phyloP scores from a whole-genome alignment of 306 rosid species.

The Vicia sativa region DNA sequence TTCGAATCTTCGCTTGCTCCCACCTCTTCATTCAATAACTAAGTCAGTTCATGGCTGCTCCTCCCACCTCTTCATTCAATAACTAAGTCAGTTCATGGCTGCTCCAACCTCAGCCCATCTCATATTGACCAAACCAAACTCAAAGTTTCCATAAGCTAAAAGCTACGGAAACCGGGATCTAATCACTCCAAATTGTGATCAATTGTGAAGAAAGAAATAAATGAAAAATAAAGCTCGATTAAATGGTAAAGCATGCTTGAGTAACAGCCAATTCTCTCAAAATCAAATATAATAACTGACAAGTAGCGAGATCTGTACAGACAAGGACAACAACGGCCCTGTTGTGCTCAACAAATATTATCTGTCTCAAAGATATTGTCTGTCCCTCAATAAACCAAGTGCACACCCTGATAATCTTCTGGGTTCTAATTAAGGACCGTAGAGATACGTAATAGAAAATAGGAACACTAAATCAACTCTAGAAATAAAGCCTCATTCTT shows the following conservation, averaged over 20 bases:
- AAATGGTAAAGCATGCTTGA: background rate
- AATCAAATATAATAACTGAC: conserved; percentile 4
- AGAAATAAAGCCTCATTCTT: conserved; percentile 84
- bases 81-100: too few relatives aligned
- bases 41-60: too few relatives aligned
- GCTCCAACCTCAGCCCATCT: too few relatives aligned
- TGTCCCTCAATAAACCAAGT: background rate
- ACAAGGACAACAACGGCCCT: background rate
- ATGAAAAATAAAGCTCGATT: conserved; percentile 15
- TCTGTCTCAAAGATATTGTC: background rate
- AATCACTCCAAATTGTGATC: background rate
- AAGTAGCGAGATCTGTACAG: background rate
- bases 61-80: too few relatives aligned
- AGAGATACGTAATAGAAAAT: conserved; percentile 18
- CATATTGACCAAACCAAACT: too few relatives aligned
- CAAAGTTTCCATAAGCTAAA: background rate
- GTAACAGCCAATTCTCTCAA: background rate
- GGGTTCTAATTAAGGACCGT: conserved; percentile 18
- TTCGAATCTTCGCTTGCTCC: too few relatives aligned
- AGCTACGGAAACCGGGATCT: background rate
- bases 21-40: too few relatives aligned
- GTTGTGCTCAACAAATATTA: conserved; percentile 18
- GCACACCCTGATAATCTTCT: background rate
- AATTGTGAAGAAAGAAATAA: conserved; percentile 1
- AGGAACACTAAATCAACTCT: conserved; percentile 57